A percentile compares a stretch with the other conserved stretches of the same genome.
These are phyloP conservation scores for Pleodorina starrii DNA, from an alignment of 139 green algal genomes.

Conservation along the genomic window DNA sequence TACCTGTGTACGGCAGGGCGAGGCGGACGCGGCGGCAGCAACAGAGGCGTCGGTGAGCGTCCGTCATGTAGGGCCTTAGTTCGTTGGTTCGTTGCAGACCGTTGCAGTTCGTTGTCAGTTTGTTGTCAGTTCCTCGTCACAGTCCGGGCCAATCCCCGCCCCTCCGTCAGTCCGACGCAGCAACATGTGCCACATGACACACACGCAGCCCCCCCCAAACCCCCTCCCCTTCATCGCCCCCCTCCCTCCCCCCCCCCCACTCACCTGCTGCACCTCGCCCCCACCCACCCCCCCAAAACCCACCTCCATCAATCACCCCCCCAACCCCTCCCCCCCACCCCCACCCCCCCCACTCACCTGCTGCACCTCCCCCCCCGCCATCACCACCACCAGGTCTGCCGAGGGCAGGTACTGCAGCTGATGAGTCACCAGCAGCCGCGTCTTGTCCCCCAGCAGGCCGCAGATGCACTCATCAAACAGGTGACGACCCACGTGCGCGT, in stretches of 20 bases:
- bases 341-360: slow-evolving; percentile 57
- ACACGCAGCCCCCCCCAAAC: background rate
- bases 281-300: too few species aligned
- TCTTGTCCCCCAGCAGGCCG: slow-evolving; percentile 77
- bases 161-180: too few species aligned
- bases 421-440: slow-evolving; percentile 91
- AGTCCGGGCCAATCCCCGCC: too few species aligned
- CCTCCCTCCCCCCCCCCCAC: too few species aligned
- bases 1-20: background rate
- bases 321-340: background rate
- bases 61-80: too few species aligned
- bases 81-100: too few species aligned
- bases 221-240: too few species aligned
- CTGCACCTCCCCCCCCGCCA: slow-evolving; percentile 81
- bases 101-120: too few species aligned
- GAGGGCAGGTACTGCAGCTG: slow-evolving; percentile 90
- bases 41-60: too few species aligned
- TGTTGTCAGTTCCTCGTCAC: too few species aligned
- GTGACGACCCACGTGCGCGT: slow-evolving; percentile 88
- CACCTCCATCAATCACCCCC: too few species aligned
- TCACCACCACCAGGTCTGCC: slow-evolving; percentile 90
- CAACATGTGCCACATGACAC: background rate
- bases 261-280: too few species aligned
- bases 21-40: background rate
- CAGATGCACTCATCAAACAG: slow-evolving; percentile 84